These are phyloP conservation scores for Aureobasidium sp. DNA, from an alignment of 2,329 filamentous ascomycete genomes.

Conservation along the genomic window DNA sequence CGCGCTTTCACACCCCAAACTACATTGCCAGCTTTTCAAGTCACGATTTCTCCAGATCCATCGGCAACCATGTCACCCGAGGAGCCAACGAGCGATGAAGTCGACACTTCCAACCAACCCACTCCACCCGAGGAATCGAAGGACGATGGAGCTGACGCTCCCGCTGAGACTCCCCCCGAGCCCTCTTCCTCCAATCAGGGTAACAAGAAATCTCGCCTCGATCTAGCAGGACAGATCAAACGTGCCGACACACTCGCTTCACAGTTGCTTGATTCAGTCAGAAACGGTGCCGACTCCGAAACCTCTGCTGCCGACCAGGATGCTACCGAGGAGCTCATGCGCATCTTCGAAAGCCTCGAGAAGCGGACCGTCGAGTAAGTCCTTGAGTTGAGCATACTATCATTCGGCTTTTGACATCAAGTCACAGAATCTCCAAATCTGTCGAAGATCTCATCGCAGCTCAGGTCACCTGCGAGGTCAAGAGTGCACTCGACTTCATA, in stretches of 20 bases:
- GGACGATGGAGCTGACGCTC: background rate
- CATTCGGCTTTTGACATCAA: background rate
- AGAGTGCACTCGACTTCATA: too few relatives aligned
- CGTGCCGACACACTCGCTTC: background rate
- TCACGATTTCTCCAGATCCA: background rate
- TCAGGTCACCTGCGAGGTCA: background rate
- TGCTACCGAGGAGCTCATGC: background rate
- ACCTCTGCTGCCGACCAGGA: background rate
- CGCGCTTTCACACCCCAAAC: background rate
- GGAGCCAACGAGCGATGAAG: too few relatives aligned
- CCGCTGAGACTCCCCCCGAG: background rate
- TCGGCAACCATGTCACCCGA: background rate
- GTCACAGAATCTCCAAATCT: background rate
- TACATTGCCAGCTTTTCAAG: background rate
- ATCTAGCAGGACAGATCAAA: background rate
- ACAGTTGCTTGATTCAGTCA: background rate
- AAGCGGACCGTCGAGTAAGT: background rate
- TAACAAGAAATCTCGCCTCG: background rate
- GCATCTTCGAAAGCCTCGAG: background rate
- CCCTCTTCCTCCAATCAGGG: background rate
- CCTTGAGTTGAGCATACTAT: fast-evolving
- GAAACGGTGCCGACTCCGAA: background rate
- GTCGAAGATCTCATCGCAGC: background rate
- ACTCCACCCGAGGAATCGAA: background rate
- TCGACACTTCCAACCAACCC: too few relatives aligned